Base-by-base conservation (phyloP, 2,329 filamentous ascomycete genomes). In the Gliomastix tumulicola region DNA sequence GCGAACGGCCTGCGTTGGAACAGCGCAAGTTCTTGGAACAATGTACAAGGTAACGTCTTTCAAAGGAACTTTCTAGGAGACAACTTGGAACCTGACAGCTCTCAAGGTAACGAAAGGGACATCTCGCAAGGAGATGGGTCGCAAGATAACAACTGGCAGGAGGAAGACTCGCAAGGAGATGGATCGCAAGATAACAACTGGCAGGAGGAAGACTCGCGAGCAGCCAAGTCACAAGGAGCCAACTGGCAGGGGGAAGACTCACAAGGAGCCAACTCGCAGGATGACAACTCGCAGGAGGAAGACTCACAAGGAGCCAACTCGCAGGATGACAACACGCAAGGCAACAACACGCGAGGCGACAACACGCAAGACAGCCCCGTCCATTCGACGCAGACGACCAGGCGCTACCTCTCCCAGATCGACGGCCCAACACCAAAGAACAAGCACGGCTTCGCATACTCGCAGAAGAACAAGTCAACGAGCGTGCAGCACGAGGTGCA, bases 361-460 rank as follows among this genome's bases (percentile, higher is more conserved):
- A n/a, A n/a, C n/a, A n/a, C 17, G 46, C 52, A 45, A 47, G 7
- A n/a, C n/a, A n/a, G n/a, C n/a, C n/a, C n/a, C n/a, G n/a, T n/a
- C n/a, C n/a, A n/a, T n/a, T 30, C 40, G 6, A 52, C 44, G 9
- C 48, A 44, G 10, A 51, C 44, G 48, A n/a, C n/a, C n/a, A n/a
- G n/a, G n/a, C 62, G 59, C 42, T 65, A 63, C 47, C 56, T 88
- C 6, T 95, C 88, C 2, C 89, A 97, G 53, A 90, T 97, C 37
- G 86, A 94, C 35, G 88, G 84, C 0, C 80, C 88, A 1, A 96
- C 90, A 1, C 89, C 90, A 36, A 84, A 74, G 53, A 85, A 87
- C 49, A 82, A 77, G 42, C 72, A 90, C 53, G 87, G 84, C 0
- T 90, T 89, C 66, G 92, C 89, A 54, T 94, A 85, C 55, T 88